These are phyloP conservation scores for Metarhizium robertsii DNA, from an alignment of 2,329 filamentous ascomycete genomes.

Conservation along the genomic window DNA sequence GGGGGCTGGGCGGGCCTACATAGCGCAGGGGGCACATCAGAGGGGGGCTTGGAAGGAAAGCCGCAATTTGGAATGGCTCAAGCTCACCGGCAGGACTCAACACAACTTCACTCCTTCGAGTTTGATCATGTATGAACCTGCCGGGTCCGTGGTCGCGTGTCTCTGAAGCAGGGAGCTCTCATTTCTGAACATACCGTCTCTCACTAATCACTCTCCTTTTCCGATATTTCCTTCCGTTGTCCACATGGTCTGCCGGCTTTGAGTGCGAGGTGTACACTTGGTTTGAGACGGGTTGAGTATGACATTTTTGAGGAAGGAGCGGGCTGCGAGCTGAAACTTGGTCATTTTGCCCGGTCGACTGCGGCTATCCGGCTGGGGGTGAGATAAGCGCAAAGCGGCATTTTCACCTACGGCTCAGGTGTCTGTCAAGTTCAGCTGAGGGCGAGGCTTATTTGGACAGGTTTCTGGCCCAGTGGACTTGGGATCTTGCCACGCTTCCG, in stretches of 20 bases:
- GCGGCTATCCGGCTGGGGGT: not conserved
- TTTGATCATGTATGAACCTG: constrained; percentile 4
- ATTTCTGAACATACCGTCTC: not conserved
- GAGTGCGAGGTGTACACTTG: not conserved
- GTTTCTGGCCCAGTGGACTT: not conserved
- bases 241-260: not conserved
- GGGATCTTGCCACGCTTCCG: not conserved
- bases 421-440: not conserved
- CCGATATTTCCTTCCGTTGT: not conserved
- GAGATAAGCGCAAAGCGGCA: not conserved
- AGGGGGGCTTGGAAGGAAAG: not conserved
- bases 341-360: not conserved
- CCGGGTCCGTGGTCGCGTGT: not conserved
- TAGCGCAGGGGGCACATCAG: not conserved
- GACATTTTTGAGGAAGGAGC: not conserved
- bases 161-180: not conserved
- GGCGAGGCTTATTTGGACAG: not conserved
- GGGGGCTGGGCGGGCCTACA: constrained; percentile 6
- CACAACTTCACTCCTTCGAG: constrained; percentile 1
- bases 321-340: not conserved
- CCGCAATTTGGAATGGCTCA: constrained; percentile 2
- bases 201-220: not conserved
- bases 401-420: not conserved
- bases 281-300: constrained; percentile 1
- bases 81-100: not conserved